Evolutionary conservation across 1,284 basidiomycete species (phyloP), one percentile per base, ranked within the genome.

Genomic region (Vanrija sp.): DNA sequence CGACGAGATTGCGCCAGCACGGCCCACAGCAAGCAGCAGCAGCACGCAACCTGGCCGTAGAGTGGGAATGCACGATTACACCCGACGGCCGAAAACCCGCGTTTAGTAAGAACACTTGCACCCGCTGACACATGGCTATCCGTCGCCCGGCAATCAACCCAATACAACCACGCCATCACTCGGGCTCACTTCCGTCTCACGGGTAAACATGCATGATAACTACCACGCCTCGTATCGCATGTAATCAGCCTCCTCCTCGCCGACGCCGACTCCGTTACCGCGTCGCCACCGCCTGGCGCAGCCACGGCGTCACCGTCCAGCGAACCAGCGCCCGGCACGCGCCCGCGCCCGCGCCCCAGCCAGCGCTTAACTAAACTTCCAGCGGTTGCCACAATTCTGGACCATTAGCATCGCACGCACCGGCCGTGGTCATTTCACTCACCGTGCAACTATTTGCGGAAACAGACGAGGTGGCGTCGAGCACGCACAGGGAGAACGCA

Each of bases 291-390:
- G 6, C 28, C 28, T 8, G 28, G 3, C 28, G 10, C 28, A 28
- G 46, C 46, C 34, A 23, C 46, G 14, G 34, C 21, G 25, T 48
- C 46, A 48, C 34, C 46, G 34, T 38, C 34, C 9, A 9, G 14
- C 18, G 15, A 12, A 10, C 5, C 14, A 21, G 8, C n/a, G n/a
- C 21, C 3, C 15, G 25, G 26, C 45, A 34, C 19, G 15, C 19
- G 9, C 15, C 12, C 19, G 43, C 15, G 43, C 43, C n/a, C 25
- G 21, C 18, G 9, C 10, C 42, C 18, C 42, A n/a, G 7, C 15
- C 47, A 25, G 38, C 38, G 47, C 43, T 38, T 62, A 76, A 54
- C 74, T 72, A 57, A 78, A 77, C 60, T 77, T 77, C 77, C 77
- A 78, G 53, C 69, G 60, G 61, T 75, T 74, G 49, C 67, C 67